A percentile compares a stretch with the other conserved stretches of the same genome.
Evolutionary conservation across 2,329 filamentous ascomycete genomes (phyloP).

Genomic region (Boeremia lycopersici): DNA sequence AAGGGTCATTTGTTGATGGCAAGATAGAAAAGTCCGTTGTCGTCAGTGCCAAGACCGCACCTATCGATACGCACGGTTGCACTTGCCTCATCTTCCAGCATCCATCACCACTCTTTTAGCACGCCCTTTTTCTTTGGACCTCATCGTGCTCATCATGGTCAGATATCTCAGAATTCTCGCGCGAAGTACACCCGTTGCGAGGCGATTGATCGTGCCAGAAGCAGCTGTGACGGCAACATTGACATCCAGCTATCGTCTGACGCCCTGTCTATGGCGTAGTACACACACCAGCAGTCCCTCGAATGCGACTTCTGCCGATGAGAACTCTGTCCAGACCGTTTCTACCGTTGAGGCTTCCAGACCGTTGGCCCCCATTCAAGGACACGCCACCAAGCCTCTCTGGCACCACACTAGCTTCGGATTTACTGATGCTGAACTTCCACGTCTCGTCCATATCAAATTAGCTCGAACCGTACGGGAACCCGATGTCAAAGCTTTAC

Average conservation of each 20-base stretch:
- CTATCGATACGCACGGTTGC: conserved; percentile 6
- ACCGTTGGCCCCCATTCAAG: not conserved
- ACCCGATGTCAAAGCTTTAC: not conserved
- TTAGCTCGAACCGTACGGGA: not conserved
- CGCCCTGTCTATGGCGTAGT: not conserved
- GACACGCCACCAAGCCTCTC: not conserved
- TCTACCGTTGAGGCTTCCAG: not conserved
- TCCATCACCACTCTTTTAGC: not conserved
- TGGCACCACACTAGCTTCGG: conserved; percentile 1
- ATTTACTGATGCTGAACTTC: not conserved
- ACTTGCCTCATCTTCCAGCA: not conserved
- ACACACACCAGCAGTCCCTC: not conserved
- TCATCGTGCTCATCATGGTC: not conserved
- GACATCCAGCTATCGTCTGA: not conserved
- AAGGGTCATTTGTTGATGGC: not conserved
- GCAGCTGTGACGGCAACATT: not conserved
- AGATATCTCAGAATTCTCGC: not conserved
- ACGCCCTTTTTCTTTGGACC: not conserved
- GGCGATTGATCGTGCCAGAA: not conserved
- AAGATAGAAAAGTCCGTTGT: not conserved
- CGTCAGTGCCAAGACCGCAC: not conserved
- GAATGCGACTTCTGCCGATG: not conserved
- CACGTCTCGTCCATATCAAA: not conserved
- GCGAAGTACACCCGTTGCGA: not conserved
- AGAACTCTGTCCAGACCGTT: not conserved